A percentile compares a stretch with the other conserved stretches of the same genome.
phyloP scores from a whole-genome alignment of 176 grass and related monocot genomes.

The Ananas comosus region DNA sequence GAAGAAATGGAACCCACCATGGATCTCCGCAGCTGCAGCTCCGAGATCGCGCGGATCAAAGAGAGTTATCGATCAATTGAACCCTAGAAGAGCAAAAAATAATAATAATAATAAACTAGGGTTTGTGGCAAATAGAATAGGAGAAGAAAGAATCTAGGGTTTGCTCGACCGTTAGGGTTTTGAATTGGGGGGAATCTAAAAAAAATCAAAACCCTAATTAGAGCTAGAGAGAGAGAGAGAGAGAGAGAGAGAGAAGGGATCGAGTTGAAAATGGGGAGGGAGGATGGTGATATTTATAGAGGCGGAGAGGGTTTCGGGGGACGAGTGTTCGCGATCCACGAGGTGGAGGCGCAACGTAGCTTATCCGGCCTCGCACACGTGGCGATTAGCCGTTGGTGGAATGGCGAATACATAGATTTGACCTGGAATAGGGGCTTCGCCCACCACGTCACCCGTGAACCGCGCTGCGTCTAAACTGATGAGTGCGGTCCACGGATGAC shows the following conservation, averaged over 20 bases:
- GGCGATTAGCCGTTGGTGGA: background rate
- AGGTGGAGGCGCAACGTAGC: background rate
- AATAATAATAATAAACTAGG: conserved; percentile 24
- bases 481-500: too few relatives aligned
- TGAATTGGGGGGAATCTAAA: too few relatives aligned
- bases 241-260: background rate
- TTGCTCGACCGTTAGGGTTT: conserved; percentile 1
- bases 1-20: background rate
- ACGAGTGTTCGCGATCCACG: background rate
- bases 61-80: background rate
- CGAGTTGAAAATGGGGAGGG: background rate
- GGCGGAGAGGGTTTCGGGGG: background rate
- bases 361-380: background rate
- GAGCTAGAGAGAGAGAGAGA: conserved; percentile 1
- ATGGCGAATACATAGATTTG: background rate
- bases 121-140: conserved; percentile 13
- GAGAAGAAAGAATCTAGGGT: conserved; percentile 30
- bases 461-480: too few relatives aligned
- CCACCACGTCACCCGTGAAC: too few relatives aligned
- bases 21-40: background rate
- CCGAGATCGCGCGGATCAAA: background rate
- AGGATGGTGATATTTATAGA: conserved; percentile 7
- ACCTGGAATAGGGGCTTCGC: too few relatives aligned
- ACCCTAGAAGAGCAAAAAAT: conserved; percentile 14
- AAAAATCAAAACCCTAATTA: conserved; percentile 1